Conservation (phyloP, 805 yeast genomes). For the Yarrowia hollandica region DNA sequence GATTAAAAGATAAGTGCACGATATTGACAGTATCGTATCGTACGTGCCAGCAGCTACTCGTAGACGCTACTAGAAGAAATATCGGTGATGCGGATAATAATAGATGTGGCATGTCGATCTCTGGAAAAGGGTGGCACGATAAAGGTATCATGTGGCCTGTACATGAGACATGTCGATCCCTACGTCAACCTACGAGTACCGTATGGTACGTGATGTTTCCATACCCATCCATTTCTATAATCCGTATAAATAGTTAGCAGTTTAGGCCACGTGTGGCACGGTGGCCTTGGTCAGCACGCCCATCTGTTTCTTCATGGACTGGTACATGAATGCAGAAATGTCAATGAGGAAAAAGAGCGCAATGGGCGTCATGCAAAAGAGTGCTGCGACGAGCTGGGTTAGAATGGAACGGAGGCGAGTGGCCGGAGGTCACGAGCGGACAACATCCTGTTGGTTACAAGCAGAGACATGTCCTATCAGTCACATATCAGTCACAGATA, state of each 20-base stretch:
- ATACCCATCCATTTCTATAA: conserved; percentile 17
- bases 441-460: too few relatives aligned
- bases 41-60: too few relatives aligned
- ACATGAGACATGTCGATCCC: not conserved
- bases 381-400: conserved; percentile 27
- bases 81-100: too few relatives aligned
- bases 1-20: too few relatives aligned
- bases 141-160: not conserved
- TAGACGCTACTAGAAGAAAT: too few relatives aligned
- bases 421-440: not conserved
- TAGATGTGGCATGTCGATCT: too few relatives aligned
- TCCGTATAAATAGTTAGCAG: not conserved
- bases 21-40: too few relatives aligned
- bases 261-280: conserved; percentile 18
- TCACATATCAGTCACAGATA: too few relatives aligned
- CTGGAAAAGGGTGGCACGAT: not conserved
- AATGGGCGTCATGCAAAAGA: conserved; percentile 27
- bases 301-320: conserved; percentile 26
- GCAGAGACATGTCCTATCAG: too few relatives aligned
- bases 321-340: conserved; percentile 28
- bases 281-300: conserved; percentile 21
- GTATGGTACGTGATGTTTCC: not conserved
- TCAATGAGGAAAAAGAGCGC: conserved; percentile 22
- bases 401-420: not conserved
- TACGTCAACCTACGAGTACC: not conserved